Evolutionary conservation across 1,284 basidiomycete genomes (phyloP).

Genomic region (Ceratobasidium sp.): DNA sequence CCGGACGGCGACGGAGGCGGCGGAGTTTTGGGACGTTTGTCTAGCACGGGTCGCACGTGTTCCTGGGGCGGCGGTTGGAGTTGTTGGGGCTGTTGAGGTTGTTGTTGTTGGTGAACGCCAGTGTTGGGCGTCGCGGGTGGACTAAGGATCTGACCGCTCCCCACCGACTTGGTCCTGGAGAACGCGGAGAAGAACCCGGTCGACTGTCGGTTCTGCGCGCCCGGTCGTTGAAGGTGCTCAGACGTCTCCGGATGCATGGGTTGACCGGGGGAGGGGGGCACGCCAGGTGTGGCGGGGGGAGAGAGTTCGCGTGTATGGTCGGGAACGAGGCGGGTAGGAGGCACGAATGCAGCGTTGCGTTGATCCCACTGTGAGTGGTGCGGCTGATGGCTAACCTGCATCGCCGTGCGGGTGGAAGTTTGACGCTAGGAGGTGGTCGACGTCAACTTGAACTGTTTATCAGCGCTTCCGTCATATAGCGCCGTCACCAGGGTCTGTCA

Average conservation of each 20-base stretch:
- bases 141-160: constrained; percentile 32
- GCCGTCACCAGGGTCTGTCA: constrained; percentile 31
- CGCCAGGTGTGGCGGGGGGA: constrained; percentile 29
- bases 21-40: constrained; percentile 3
- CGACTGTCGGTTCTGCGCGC: constrained; percentile 38
- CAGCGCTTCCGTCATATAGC: not conserved
- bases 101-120: not conserved
- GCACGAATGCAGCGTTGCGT: constrained; percentile 41
- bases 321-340: constrained; percentile 16
- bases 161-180: constrained; percentile 38
- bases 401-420: not conserved
- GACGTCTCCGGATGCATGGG: not conserved
- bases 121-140: constrained; percentile 26
- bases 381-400: constrained; percentile 27
- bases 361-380: constrained; percentile 33
- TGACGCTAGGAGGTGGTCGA: constrained; percentile 6
- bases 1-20: constrained; percentile 16
- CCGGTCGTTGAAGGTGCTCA: not conserved
- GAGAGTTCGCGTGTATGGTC: constrained; percentile 28
- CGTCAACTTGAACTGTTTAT: constrained; percentile 13
- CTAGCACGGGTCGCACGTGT: not conserved
- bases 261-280: not conserved
- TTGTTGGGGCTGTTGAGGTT: constrained; percentile 6
- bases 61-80: not conserved
- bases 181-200: constrained; percentile 44